phyloP scores from a whole-genome alignment of 106 monocot genomes.

The Xerophyta viscosa region DNA sequence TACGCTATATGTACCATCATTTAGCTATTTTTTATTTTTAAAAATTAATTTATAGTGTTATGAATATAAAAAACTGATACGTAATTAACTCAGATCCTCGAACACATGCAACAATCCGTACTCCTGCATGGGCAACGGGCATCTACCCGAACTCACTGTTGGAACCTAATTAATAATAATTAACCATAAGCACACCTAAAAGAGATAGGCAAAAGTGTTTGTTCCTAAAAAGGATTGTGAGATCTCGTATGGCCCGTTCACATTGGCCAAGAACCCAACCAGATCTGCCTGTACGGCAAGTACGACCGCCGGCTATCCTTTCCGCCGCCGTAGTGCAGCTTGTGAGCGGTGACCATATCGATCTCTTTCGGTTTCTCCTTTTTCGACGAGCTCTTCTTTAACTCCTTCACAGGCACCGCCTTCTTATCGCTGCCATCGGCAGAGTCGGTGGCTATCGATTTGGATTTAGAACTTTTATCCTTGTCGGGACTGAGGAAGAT shows the following conservation, averaged over 20 bases:
- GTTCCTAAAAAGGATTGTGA: slow-evolving; percentile 17
- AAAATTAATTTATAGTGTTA: no score
- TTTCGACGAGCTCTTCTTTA: slow-evolving; percentile 2
- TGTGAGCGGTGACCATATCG: slow-evolving; percentile 42
- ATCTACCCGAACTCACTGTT: no score
- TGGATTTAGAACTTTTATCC: not conserved
- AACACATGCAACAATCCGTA: no score
- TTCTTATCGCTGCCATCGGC: not conserved
- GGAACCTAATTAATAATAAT: no score
- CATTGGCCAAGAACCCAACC: slow-evolving; percentile 50
- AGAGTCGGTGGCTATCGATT: not conserved
- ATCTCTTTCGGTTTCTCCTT: slow-evolving; percentile 13
- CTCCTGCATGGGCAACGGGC: no score
- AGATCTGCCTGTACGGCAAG: slow-evolving; percentile 56
- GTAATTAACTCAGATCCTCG: no score
- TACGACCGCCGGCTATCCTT: slow-evolving; percentile 21
- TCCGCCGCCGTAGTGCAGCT: slow-evolving; percentile 25
- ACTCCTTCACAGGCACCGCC: not conserved
- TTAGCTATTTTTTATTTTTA: no score
- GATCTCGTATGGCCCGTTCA: slow-evolving; percentile 26
- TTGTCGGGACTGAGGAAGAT: slow-evolving; percentile 25
- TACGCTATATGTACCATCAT: no score
- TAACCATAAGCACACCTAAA: no score
- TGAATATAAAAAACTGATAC: no score
- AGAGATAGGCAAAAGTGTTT: no score